phyloP scores from a whole-genome alignment of 352 stramenopile genomes.

The Pythium periplocum region DNA sequence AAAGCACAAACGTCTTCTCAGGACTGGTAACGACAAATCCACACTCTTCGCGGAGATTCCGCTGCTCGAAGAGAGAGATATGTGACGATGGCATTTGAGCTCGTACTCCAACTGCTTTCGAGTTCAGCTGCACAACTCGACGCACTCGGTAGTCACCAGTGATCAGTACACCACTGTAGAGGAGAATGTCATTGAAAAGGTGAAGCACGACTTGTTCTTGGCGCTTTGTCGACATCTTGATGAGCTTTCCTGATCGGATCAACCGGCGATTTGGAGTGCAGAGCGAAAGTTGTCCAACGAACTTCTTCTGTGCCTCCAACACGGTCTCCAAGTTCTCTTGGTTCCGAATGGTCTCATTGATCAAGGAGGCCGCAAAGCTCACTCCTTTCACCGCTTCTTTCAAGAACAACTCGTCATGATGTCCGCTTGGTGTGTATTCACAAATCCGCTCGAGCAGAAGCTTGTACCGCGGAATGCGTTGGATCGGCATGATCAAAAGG shows the following conservation, averaged over 20 bases:
- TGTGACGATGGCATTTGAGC: constrained; percentile 47
- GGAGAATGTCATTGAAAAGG: constrained; percentile 81
- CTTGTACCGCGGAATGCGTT: constrained; percentile 90
- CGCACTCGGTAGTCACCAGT: constrained; percentile 70
- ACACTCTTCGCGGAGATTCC: constrained; percentile 43
- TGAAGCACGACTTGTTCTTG: constrained; percentile 81
- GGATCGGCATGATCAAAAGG: constrained; percentile 90
- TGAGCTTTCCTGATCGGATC: constrained; percentile 60
- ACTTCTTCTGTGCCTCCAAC: constrained; percentile 72
- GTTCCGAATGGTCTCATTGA: constrained; percentile 82
- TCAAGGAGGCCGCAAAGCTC: constrained; percentile 53
- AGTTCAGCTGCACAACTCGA: constrained; percentile 63
- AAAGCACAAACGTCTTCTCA: constrained; percentile 82
- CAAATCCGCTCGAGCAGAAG: constrained; percentile 77
- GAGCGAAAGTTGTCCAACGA: constrained; percentile 62
- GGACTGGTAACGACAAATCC: constrained; percentile 73
- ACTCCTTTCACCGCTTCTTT: constrained; percentile 52
- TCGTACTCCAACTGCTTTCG: constrained; percentile 66
- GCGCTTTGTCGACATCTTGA: constrained; percentile 81
- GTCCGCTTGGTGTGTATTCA: constrained; percentile 52
- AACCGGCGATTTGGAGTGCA: constrained; percentile 61
- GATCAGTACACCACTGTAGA: constrained; percentile 76
- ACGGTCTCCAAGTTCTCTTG: constrained; percentile 81
- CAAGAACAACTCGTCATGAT: constrained; percentile 65
- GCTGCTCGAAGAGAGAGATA: constrained; percentile 38